Evolutionary conservation across 148 eudicot genomes (phyloP).

Genomic region (Diospyros kaki): DNA sequence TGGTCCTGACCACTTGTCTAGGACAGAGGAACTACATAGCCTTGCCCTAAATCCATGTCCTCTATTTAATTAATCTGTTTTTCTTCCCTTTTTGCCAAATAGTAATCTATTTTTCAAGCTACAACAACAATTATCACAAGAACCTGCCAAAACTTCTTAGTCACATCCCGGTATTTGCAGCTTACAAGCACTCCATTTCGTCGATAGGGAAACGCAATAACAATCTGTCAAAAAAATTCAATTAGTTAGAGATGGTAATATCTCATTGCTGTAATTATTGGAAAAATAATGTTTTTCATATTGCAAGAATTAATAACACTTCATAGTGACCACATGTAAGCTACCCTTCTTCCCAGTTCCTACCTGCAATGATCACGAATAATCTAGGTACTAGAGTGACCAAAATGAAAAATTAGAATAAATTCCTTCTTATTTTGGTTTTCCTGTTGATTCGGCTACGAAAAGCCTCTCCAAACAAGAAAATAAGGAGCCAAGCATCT

Average conservation of each 20-base stretch:
- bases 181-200: conserved; percentile 61
- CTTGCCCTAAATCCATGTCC: too few relatives aligned
- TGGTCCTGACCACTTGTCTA: too few relatives aligned
- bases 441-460: too few relatives aligned
- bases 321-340: too few relatives aligned
- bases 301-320: neutral
- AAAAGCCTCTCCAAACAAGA: too few relatives aligned
- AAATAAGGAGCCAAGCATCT: too few relatives aligned
- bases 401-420: neutral
- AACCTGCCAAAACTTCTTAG: conserved; percentile 96
- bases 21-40: too few relatives aligned
- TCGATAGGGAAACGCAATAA: conserved; percentile 78
- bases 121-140: conserved; percentile 3
- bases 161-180: conserved; percentile 77
- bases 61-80: too few relatives aligned
- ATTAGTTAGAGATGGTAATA: conserved; percentile 10
- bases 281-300: conserved; percentile 5
- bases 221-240: conserved; percentile 46
- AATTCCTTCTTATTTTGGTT: too few relatives aligned
- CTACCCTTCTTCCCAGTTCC: too few relatives aligned
- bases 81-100: too few relatives aligned
- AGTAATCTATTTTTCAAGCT: too few relatives aligned
- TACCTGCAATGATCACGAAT: neutral
- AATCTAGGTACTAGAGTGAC: neutral
- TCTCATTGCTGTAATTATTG: neutral